Base-by-base conservation (phyloP, 257 asterid species). In the Echites panduratus region DNA sequence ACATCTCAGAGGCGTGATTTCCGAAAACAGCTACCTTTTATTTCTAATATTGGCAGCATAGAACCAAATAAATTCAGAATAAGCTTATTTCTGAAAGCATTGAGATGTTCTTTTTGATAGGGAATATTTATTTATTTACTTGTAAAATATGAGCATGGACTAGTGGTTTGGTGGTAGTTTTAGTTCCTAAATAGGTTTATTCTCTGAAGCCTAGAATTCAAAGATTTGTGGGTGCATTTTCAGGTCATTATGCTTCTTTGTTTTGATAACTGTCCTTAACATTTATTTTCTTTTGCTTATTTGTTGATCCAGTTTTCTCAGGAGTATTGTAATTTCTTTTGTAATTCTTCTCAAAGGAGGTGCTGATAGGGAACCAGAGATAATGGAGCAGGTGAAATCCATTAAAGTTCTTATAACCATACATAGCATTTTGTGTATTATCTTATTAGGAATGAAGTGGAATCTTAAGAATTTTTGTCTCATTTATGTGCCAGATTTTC, bases 301-400 rank as follows among this genome's bases (percentile, higher is more conserved):
- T 66, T 76, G 75, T 50, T 68, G 35, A 79, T 72, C 70, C 90
- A 94, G 98, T 52, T 91, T 84, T 91, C 95, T 94, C 77, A 86
- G 70, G 72, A 78, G 74, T 68, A 82, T 91, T 71, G 84, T 91
- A 24, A 82, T 79, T 75, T 82, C 96, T 70, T 79, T 94, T 40
- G 87, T 74, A 66, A 72, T 38, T 57, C 97, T 94, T 80, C 95
- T 94, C 40, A 79, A 84, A 77, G 82, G 85, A 79, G 99, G 99
- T 70, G 97, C 92, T 76, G 97, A 94, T 71, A 89, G 84, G 88
- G 97, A 91, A 75, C 91, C 97, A 6, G 97, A 91, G 80, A 84
- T 87, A 79, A 86, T 94, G 58, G 93, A 88, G 87, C 93, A 91
- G 95, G 99, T 91, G 76, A 64, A 74, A 65, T 72, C 43, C 68